Evolutionary conservation across 257 asterid genomes (phyloP), one percentile per base, ranked within the genome.

Genomic region (Fraxinus pennsylvanica): DNA sequence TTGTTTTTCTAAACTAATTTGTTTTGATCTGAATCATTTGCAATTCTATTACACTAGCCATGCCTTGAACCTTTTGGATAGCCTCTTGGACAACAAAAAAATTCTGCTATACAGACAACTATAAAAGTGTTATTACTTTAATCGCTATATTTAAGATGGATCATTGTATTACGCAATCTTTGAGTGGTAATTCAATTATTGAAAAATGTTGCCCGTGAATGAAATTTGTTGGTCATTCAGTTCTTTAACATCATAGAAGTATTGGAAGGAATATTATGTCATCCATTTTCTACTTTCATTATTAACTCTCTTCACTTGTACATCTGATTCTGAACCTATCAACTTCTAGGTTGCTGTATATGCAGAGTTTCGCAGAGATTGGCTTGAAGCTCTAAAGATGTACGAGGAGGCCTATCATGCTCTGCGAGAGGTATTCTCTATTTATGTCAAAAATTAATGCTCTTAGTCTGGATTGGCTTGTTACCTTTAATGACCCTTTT

Each of bases 351-450:
- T 89, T 88, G 99, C 97, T 89, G 91, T 92, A 80, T 93, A 90
- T 90, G 96, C 97, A 85, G 99, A 96, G 81, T 96, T 93, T 79
- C 91, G 97, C 54, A 87, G 97, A 85, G 99, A 96, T 82, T 96
- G 99, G 99, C 86, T 71, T 74, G 99, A 96, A 87, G 98, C 96
- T 86, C 89, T 91, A 78, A 92, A 88, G 89, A 80, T 87, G 50
- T 96, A 96, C 54, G 97, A 93, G 85, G 99, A 96, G 84, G 96
- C 97, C 59, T 96, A 96, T 81, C 92, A 88, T 73, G 88, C 92
- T 41, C 84, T 92, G 80, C 93, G 94, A 38, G 98, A 93, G 97
- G 99, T 96, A 88, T 63, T 63, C 5, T 63, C 74, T 70, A 50
- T 27, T 69, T 83, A 61, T 35, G 25, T 75, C 39, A 63, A 47